Conservation (phyloP, 1,139 yeast genomes). For the Saccharomycopsis hybrid region DNA sequence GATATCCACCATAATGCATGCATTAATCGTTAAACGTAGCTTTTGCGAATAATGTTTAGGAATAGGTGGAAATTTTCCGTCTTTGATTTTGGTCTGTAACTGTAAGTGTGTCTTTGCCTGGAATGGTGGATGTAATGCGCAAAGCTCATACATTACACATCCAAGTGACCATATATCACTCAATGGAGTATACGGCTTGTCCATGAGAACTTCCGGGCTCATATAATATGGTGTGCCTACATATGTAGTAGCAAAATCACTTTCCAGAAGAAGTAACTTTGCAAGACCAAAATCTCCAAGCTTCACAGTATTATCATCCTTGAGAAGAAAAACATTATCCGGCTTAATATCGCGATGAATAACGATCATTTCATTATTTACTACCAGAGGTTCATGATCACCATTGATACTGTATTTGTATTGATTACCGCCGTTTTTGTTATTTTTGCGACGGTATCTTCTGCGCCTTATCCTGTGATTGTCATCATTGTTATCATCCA, state of each 20-base stretch:
- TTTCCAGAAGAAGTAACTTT: constrained; percentile 67
- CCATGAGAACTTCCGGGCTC: constrained; percentile 83
- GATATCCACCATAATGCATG: constrained; percentile 75
- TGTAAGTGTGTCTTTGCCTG: constrained; percentile 88
- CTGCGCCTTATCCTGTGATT: constrained; percentile 27
- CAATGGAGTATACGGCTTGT: constrained; percentile 74
- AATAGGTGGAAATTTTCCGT: constrained; percentile 63
- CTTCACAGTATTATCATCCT: constrained; percentile 39
- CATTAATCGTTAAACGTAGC: constrained; percentile 60
- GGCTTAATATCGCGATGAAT: constrained; percentile 90
- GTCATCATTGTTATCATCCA: background rate
- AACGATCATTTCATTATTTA: constrained; percentile 45
- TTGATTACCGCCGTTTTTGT: constrained; percentile 30
- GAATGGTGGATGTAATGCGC: constrained; percentile 87
- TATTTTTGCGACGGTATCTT: constrained; percentile 29
- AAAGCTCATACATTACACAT: constrained; percentile 86
- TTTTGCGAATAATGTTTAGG: constrained; percentile 73
- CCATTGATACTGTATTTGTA: constrained; percentile 26
- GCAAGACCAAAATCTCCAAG: constrained; percentile 67
- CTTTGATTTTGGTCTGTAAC: constrained; percentile 71
- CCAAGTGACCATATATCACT: constrained; percentile 55
- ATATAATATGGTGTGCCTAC: constrained; percentile 83
- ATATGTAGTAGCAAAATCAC: constrained; percentile 71
- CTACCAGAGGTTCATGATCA: constrained; percentile 29
- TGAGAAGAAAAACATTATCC: constrained; percentile 73